Evolutionary conservation across 257 asterid species (phyloP).

Genomic region (Eucommia ulmoides): DNA sequence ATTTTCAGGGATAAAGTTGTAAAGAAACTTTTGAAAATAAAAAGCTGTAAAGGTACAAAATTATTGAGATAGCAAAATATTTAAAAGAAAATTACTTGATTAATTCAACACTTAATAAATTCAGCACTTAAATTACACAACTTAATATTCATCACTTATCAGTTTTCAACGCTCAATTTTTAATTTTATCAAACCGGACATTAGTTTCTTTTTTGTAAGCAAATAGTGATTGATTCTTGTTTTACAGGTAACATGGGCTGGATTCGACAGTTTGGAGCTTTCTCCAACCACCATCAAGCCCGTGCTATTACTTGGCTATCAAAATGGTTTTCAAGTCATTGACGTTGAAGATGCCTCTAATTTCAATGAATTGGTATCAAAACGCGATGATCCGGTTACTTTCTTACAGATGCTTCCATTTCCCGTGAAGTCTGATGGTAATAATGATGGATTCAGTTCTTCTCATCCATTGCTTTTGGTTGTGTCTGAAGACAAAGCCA

Average conservation of each 20-base stretch:
- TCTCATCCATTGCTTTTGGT: constrained; percentile 46
- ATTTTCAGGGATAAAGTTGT: too few relatives aligned
- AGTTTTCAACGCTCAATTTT: too few relatives aligned
- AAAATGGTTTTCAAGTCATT: constrained; percentile 60
- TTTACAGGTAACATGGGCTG: constrained; percentile 67
- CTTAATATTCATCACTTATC: too few relatives aligned
- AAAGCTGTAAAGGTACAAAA: too few relatives aligned
- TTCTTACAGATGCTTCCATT: constrained; percentile 58
- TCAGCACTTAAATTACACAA: too few relatives aligned
- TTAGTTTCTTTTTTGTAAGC: background rate
- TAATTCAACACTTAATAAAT: too few relatives aligned
- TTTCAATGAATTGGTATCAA: constrained; percentile 54
- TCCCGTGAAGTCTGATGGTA: constrained; percentile 29
- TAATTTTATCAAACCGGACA: too few relatives aligned
- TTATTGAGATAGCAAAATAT: too few relatives aligned
- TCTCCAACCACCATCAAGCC: constrained; percentile 27
- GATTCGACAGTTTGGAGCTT: constrained; percentile 57
- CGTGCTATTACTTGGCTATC: constrained; percentile 57
- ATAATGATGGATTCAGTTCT: constrained; percentile 26
- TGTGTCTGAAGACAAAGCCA: constrained; percentile 46
- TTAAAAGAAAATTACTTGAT: too few relatives aligned
- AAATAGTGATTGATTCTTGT: background rate
- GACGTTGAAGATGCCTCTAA: constrained; percentile 70
- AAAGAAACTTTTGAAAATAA: too few relatives aligned
- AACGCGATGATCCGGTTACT: constrained; percentile 63